A percentile compares a stretch with the other conserved stretches of the same genome.
Evolutionary conservation across 2,329 filamentous ascomycete genomes (phyloP).

Genomic region (Endocalyx cinctus): DNA sequence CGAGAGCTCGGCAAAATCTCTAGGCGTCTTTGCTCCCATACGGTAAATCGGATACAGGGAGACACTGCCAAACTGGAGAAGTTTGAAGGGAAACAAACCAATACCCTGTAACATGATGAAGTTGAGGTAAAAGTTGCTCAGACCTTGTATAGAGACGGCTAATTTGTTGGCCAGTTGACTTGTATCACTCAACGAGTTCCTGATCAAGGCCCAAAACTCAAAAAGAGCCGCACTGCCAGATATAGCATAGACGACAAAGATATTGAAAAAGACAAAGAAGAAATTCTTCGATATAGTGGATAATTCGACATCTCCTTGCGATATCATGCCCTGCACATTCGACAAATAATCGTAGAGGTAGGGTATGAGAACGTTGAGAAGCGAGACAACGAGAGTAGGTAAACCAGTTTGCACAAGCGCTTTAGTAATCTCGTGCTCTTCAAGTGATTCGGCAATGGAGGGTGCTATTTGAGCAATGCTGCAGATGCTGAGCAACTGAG

Average conservation of each 20-base stretch:
- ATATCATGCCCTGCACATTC: conserved; percentile 90
- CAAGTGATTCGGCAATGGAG: conserved; percentile 61
- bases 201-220: conserved; percentile 67
- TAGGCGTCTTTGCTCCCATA: conserved; percentile 77
- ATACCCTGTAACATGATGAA: conserved; percentile 91
- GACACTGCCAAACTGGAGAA: conserved; percentile 85
- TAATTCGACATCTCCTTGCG: conserved; percentile 87
- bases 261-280: conserved; percentile 99
- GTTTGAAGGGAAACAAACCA: conserved; percentile 87
- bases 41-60: conserved; percentile 76
- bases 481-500: conserved; percentile 74
- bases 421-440: conserved; percentile 63
- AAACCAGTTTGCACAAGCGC: conserved; percentile 83
- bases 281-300: conserved; percentile 98
- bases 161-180: conserved; percentile 71
- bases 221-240: conserved; percentile 70
- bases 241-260: conserved; percentile 90
- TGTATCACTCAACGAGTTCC: conserved; percentile 72
- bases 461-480: conserved; percentile 72
- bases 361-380: conserved; percentile 85
- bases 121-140: conserved; percentile 85
- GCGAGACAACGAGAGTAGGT: conserved; percentile 77
- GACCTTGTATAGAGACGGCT: conserved; percentile 66
- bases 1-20: conserved; percentile 79
- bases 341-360: conserved; percentile 94